Base-by-base conservation (phyloP, 805 yeast species). In the Cyberlindnera americana region DNA sequence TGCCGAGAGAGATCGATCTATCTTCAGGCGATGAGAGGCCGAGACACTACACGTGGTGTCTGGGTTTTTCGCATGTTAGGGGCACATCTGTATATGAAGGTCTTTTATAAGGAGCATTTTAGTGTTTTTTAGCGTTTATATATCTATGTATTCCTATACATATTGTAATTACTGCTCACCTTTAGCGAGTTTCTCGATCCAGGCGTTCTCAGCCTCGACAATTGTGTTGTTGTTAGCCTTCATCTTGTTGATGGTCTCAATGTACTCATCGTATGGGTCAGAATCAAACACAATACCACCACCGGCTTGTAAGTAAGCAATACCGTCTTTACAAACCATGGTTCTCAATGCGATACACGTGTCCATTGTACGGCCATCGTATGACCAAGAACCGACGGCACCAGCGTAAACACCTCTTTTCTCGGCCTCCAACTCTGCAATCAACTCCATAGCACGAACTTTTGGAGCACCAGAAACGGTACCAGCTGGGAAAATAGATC, bases 391-490 rank as follows among this genome's bases (percentile, higher is more conserved):
- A 7, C 99, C 99, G 15, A 93, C 98, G 2, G 99, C 99, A 46
- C 99, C 99, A 1, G 99, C 99, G 59, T 93, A 93, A 8, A 91
- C 90, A 33, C 98, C 99, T 58, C 99, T 74, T 57, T 88, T 87
- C 59, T 91, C 98, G 46, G 77, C 74, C 60, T 93, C 99, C 34
- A 91, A 67, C 60, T 87, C 95, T 15, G 85, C 83, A 53, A 93
- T 88, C 31, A 93, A 70, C 63, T 90, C 95, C 98, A 93, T 93
- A 9, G 99, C 99, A 54, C 77, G 79, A 29, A 93, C 95, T 64
- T 93, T 93, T 40, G 99, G 99, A 3, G 99, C 98, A 28, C 99
- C 99, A 40, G 95, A 82, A 11, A 91, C 98, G 2, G 99, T 93
- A 31, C 99, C 99, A 1, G 99, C 99, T 16, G 99, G 99, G 79